Base-by-base conservation (phyloP, 2,329 filamentous ascomycete genomes). In the Phialemoniopsis sp. region DNA sequence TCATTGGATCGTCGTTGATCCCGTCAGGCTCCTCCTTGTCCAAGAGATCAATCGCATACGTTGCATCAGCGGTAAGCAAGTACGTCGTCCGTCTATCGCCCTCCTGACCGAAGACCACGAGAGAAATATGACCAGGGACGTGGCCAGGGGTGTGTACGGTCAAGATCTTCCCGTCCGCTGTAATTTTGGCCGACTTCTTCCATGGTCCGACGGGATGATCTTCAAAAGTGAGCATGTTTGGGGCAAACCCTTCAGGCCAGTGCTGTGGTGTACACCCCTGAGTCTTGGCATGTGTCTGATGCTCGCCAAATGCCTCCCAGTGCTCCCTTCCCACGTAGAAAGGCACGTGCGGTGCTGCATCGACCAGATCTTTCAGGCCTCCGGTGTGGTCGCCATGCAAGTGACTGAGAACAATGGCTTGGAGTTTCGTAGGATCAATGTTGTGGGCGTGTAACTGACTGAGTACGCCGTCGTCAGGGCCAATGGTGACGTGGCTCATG, bases 391-490 rank as follows among this genome's bases (percentile, higher is more conserved):
- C 54, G 40, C 57, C 46, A 40, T 59, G 56, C 9, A 59, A 41
- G 39, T 59, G 57, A 17, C 46, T 51, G 14, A 68, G 52, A 19
- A 73, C 57, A 5, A 73, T 35, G 21, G 47, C 49, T 14, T 48
- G 42, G 32, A 51, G 37, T 21, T 38, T 34, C 29, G 19, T 28
- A 8, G 37, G 36, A 35, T 41, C 42, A 18, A 50, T 37, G n/a
- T 40, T 40, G 30, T 38, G 17, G 21, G 21, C 21, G 21, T 10
- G 21, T 10, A 26, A 6, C 10, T 26, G 21, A 10, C 21, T 26
- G 21, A 26, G 21, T 10, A 26, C 21, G 21, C 21, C 21, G 21
- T 26, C 21, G 6, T 26, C 21, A 10, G 21, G 21, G 10, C 21
- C 21, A 10, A 26, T 26, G 21, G 21, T 26, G 21, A 26, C 21